These are phyloP conservation scores for Ambrosia trifida DNA, from an alignment of 129 eudicot species.

Conservation along the genomic window DNA sequence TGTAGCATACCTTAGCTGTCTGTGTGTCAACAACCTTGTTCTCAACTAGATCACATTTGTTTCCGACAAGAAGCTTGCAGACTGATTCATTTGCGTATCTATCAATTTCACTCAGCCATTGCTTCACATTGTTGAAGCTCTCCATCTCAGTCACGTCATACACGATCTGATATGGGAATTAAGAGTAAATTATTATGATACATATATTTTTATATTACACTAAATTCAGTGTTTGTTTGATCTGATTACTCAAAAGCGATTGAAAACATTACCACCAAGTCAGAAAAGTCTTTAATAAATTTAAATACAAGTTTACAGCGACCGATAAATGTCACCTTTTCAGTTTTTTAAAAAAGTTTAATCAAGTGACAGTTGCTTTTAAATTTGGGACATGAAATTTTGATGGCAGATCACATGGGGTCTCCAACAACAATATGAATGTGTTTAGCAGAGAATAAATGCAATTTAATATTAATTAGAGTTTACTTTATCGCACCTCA, in stretches of 20 bases:
- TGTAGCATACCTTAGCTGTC: constrained; percentile 69
- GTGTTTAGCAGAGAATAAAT: not conserved
- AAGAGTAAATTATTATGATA: not conserved
- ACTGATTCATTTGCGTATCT: constrained; percentile 97
- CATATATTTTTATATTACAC: not conserved
- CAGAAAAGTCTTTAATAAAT: not conserved
- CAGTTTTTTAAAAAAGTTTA: not conserved
- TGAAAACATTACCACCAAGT: not conserved
- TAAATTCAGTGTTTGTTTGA: not conserved
- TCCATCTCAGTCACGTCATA: constrained; percentile 98
- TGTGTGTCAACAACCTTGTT: constrained; percentile 90
- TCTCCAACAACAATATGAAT: constrained; percentile 23
- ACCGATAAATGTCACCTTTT: not conserved
- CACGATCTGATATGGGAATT: constrained; percentile 58
- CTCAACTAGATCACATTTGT: constrained; percentile 94
- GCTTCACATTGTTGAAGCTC: constrained; percentile 98
- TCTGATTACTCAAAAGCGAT: not conserved
- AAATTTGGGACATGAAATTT: constrained; percentile 8
- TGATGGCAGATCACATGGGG: constrained; percentile 22
- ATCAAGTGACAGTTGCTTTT: not conserved
- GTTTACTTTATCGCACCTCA: constrained; percentile 22
- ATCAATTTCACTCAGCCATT: constrained; percentile 93
- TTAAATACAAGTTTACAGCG: not conserved
- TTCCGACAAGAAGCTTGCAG: constrained; percentile 97
- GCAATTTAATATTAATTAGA: constrained; percentile 5